Percentiles rank a stretch among this genome's conserved stretches.
Evolutionary conservation across 164 flowering plant species (phyloP).

Genomic region (Vitis cinerea): DNA sequence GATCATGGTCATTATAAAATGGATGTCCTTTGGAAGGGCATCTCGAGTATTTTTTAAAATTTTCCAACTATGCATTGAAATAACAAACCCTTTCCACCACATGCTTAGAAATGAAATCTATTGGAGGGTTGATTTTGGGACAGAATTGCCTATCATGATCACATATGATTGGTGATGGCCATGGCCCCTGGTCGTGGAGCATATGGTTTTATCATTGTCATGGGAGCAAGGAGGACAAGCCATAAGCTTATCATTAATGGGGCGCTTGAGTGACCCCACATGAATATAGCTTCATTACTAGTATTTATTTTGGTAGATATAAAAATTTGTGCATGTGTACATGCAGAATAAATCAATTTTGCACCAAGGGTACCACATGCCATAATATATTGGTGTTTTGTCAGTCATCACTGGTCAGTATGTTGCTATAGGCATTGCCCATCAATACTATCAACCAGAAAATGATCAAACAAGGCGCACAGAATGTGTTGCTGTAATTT

Average conservation of each 20-base stretch:
- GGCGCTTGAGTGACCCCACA: slow-evolving; percentile 11
- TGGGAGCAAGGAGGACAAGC: background rate
- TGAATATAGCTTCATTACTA: background rate
- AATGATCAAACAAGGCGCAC: too few species aligned
- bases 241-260: slow-evolving; percentile 11
- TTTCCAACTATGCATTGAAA: too few species aligned
- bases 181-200: background rate
- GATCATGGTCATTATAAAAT: background rate
- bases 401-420: too few species aligned
- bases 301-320: background rate
- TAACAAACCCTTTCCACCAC: too few species aligned
- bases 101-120: background rate
- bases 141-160: background rate
- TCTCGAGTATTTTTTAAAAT: background rate
- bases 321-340: background rate
- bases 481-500: too few species aligned
- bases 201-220: background rate
- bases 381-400: too few species aligned
- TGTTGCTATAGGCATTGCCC: too few species aligned
- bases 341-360: too few species aligned
- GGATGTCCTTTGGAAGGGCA: background rate
- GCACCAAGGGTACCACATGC: too few species aligned
- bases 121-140: too few species aligned
- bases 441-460: too few species aligned
- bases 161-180: background rate